Conservation (phyloP, 2,329 filamentous ascomycete genomes). For the Pseudogymnoascus sp. region DNA sequence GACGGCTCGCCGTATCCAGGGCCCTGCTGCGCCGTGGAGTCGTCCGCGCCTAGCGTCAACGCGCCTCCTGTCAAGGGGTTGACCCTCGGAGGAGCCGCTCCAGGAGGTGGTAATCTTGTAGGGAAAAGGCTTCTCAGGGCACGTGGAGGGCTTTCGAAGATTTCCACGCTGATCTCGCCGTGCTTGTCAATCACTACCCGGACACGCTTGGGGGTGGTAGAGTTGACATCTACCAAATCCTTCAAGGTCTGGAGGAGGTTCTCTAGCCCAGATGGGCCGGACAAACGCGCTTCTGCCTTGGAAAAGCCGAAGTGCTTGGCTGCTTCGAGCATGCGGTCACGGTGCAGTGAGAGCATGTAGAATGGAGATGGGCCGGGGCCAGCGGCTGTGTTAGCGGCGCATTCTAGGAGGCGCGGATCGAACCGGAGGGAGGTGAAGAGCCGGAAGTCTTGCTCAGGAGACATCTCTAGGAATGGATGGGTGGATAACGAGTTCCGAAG, state of each 20-base stretch:
- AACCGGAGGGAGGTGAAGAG: constrained; percentile 68
- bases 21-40: constrained; percentile 11
- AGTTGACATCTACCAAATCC: constrained; percentile 22
- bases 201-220: constrained; percentile 39
- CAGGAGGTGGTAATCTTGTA: constrained; percentile 41
- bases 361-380: constrained; percentile 46
- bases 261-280: constrained; percentile 39
- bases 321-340: constrained; percentile 65
- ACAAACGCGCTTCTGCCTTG: constrained; percentile 37
- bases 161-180: constrained; percentile 40
- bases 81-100: constrained; percentile 18
- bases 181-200: constrained; percentile 46
- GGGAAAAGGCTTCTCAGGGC: constrained; percentile 52
- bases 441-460: constrained; percentile 38
- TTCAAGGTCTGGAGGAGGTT: constrained; percentile 36
- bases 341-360: constrained; percentile 74
- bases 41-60: constrained; percentile 20
- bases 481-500: neutral
- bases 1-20: constrained; percentile 21
- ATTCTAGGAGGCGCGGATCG: constrained; percentile 48
- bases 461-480: neutral
- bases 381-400: constrained; percentile 23
- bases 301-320: constrained; percentile 51
- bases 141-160: constrained; percentile 31
- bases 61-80: constrained; percentile 25